These are phyloP conservation scores for Tuber calosporum DNA, from an alignment of 495 filamentous ascomycete genomes.

Conservation along the genomic window DNA sequence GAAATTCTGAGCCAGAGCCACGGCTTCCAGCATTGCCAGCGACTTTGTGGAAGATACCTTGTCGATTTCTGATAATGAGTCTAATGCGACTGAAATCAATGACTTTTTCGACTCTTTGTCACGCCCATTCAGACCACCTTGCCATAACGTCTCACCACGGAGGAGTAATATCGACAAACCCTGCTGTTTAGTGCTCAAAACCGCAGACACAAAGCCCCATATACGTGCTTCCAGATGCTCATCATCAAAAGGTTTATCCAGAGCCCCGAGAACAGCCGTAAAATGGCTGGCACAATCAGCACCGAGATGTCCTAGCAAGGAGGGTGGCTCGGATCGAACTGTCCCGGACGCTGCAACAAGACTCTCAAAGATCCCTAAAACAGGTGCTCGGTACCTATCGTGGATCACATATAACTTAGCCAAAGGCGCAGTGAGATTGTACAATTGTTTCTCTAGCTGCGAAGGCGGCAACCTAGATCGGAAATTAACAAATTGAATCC, in stretches of 20 bases:
- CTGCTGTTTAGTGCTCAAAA: slow-evolving; percentile 83
- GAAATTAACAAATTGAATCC: slow-evolving; percentile 15
- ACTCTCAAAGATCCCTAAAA: slow-evolving; percentile 62
- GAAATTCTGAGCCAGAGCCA: slow-evolving; percentile 74
- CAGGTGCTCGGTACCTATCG: slow-evolving; percentile 57
- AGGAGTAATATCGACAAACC: slow-evolving; percentile 92
- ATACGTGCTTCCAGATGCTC: slow-evolving; percentile 55
- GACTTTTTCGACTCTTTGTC: slow-evolving; percentile 51
- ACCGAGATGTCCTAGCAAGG: slow-evolving; percentile 79
- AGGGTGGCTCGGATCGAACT: slow-evolving; percentile 67
- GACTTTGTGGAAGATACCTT: slow-evolving; percentile 55
- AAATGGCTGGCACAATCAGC: slow-evolving; percentile 74
- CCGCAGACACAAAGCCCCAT: slow-evolving; percentile 80
- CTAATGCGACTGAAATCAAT: slow-evolving; percentile 67
- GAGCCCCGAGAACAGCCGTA: slow-evolving; percentile 63
- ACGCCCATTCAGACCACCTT: slow-evolving; percentile 51
- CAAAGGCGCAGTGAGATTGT: slow-evolving; percentile 65
- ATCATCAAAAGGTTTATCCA: slow-evolving; percentile 69
- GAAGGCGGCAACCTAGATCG: slow-evolving; percentile 46
- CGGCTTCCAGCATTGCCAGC: slow-evolving; percentile 73
- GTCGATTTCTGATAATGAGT: slow-evolving; percentile 62
- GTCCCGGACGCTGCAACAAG: slow-evolving; percentile 52
- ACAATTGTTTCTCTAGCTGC: slow-evolving; percentile 67
- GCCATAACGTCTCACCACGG: slow-evolving; percentile 73
- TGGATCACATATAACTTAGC: slow-evolving; percentile 71